Conservation (phyloP, 2,329 filamentous ascomycete genomes). For the Fusarium ambrosium region DNA sequence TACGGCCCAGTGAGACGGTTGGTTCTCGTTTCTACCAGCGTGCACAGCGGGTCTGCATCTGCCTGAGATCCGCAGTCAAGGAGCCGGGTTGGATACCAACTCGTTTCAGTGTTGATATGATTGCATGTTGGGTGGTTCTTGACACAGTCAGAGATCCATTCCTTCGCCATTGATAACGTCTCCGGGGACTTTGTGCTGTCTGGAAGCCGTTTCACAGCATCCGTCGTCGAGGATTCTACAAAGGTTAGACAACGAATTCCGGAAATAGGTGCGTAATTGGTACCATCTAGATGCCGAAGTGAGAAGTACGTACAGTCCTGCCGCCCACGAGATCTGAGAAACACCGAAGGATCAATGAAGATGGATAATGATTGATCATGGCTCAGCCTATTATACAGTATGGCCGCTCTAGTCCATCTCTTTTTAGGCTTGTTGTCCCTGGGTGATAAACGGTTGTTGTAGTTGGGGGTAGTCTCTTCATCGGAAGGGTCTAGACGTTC, state of each 20-base stretch:
- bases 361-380: neutral
- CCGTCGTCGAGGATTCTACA: neutral
- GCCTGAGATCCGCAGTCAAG: neutral
- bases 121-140: conserved; percentile 1
- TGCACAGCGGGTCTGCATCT: neutral
- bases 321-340: neutral
- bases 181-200: neutral
- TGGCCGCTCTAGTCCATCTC: neutral
- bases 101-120: neutral
- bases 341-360: neutral
- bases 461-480: neutral
- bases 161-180: neutral
- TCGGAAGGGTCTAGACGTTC: neutral
- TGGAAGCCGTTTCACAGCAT: neutral
- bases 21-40: neutral
- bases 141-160: conserved; percentile 3
- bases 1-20: neutral
- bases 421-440: neutral
- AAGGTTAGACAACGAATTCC: neutral
- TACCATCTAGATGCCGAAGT: neutral
- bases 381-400: too few species aligned
- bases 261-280: neutral
- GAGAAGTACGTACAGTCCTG: too few species aligned
- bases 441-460: neutral
- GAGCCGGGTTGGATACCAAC: conserved; percentile 11